Conservation (phyloP, 2,329 filamentous ascomycete species). For the Teratosphaeria pseudoeucalypti region DNA sequence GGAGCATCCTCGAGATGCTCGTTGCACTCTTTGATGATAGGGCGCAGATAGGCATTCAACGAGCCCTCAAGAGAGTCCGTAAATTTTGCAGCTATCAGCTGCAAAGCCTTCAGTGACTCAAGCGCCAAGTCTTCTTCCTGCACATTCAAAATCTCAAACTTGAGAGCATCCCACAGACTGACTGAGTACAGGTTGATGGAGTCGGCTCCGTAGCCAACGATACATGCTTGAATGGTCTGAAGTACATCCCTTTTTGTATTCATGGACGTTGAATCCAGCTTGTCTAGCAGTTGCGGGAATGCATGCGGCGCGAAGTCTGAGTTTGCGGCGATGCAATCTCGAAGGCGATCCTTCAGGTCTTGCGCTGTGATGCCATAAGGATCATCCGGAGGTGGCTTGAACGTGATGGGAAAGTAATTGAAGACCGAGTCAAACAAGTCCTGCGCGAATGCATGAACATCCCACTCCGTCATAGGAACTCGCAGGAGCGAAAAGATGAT, state of each 20-base stretch:
- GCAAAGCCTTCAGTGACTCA: constrained; percentile 46
- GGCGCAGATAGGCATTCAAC: constrained; percentile 45
- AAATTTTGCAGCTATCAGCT: constrained; percentile 46
- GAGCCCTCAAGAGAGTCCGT: constrained; percentile 39
- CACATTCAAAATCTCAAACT: constrained; percentile 58
- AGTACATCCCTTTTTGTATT: constrained; percentile 61
- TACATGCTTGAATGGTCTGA: constrained; percentile 50
- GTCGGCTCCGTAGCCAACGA: constrained; percentile 47
- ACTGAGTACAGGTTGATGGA: constrained; percentile 54
- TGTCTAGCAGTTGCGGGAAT: constrained; percentile 58
- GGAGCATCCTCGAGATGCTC: constrained; percentile 59
- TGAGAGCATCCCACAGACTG: constrained; percentile 57
- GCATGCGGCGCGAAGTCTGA: constrained; percentile 54
- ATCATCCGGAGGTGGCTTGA: constrained; percentile 58
- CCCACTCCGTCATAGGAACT: constrained; percentile 59
- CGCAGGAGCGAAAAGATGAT: constrained; percentile 57
- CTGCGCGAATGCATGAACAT: constrained; percentile 49
- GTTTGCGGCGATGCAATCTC: constrained; percentile 54
- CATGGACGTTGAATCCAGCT: constrained; percentile 57
- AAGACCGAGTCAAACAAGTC: constrained; percentile 58
- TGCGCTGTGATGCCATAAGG: constrained; percentile 61
- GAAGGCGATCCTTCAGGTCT: constrained; percentile 53
- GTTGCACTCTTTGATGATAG: constrained; percentile 56
- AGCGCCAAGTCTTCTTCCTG: constrained; percentile 56
- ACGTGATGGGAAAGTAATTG: constrained; percentile 64